phyloP scores from a whole-genome alignment of 441 rosid species.

The Dalechampia spathulata region DNA sequence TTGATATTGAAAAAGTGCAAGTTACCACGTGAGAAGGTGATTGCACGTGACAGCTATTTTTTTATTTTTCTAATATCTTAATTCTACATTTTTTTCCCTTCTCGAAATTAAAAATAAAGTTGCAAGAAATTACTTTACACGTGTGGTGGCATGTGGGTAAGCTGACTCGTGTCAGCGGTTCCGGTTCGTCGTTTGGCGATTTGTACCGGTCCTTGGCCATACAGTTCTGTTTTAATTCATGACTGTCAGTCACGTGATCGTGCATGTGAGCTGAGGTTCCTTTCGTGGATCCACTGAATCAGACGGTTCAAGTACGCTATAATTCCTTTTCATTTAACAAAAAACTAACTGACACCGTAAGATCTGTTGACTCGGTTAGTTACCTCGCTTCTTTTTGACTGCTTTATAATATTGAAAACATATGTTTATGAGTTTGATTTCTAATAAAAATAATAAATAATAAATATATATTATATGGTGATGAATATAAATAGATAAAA shows the following conservation, averaged over 20 bases:
- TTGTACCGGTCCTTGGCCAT: conserved; percentile 11
- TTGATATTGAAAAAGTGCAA: background rate
- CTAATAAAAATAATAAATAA: too few species aligned
- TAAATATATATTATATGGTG: too few species aligned
- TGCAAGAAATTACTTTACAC: background rate
- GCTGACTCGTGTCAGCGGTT: conserved; percentile 3
- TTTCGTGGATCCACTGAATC: background rate
- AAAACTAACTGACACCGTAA: background rate
- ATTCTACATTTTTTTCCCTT: too few species aligned
- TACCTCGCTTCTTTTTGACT: background rate
- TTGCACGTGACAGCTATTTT: conserved; percentile 3
- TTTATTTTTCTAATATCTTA: background rate
- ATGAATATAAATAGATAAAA: too few species aligned
- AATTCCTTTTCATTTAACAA: background rate
- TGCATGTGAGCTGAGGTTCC: background rate
- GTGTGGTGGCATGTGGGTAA: conserved; percentile 9
- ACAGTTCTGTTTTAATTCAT: conserved; percentile 8
- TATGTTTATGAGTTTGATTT: too few species aligned
- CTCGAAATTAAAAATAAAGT: background rate
- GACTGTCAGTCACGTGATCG: conserved; percentile 27
- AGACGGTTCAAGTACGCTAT: background rate
- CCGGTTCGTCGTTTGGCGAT: conserved; percentile 11
- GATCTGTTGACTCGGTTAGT: background rate
- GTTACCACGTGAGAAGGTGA: conserved; percentile 7
- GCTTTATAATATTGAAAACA: too few species aligned